A percentile compares a stretch with the other conserved stretches of the same genome.
These are phyloP conservation scores for Hippophae tibetana DNA, from an alignment of 306 rosid genomes.

Conservation along the genomic window DNA sequence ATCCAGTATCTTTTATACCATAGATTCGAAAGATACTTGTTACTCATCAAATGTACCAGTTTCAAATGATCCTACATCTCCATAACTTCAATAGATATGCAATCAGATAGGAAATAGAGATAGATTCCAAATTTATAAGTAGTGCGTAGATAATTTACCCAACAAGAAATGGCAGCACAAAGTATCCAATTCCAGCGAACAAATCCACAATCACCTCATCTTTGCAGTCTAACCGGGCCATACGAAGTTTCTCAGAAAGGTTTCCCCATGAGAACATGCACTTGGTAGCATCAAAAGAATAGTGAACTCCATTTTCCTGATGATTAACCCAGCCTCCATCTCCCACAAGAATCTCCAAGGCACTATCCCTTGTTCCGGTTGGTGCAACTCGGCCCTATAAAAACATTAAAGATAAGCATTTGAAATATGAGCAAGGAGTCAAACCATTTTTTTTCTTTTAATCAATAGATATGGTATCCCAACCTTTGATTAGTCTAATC, in stretches of 20 bases:
- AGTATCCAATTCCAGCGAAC: constrained; percentile 92
- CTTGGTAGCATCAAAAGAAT: constrained; percentile 78
- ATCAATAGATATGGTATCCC: too few relatives aligned
- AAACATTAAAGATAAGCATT: constrained; percentile 18
- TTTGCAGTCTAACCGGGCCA: constrained; percentile 55
- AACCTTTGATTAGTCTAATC: too few relatives aligned
- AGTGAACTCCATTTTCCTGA: constrained; percentile 74
- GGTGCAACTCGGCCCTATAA: constrained; percentile 75
- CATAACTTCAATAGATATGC: constrained; percentile 4
- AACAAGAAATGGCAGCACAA: constrained; percentile 88
- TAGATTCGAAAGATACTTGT: too few relatives aligned
- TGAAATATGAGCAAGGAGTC: not conserved
- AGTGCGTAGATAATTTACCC: constrained; percentile 31
- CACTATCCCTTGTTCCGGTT: constrained; percentile 85
- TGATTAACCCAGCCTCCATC: constrained; percentile 91
- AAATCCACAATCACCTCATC: constrained; percentile 74
- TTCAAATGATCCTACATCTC: not conserved
- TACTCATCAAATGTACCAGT: not conserved
- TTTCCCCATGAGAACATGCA: constrained; percentile 99
- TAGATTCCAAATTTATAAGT: not conserved
- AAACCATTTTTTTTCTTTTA: not conserved
- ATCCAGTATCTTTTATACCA: too few relatives aligned
- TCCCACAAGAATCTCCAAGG: constrained; percentile 76
- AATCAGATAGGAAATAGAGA: not conserved
- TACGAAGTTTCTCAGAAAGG: constrained; percentile 85